These are phyloP conservation scores for Fonsecaea pedrosoi DNA, from an alignment of 2,329 filamentous ascomycete species.

Conservation along the genomic window DNA sequence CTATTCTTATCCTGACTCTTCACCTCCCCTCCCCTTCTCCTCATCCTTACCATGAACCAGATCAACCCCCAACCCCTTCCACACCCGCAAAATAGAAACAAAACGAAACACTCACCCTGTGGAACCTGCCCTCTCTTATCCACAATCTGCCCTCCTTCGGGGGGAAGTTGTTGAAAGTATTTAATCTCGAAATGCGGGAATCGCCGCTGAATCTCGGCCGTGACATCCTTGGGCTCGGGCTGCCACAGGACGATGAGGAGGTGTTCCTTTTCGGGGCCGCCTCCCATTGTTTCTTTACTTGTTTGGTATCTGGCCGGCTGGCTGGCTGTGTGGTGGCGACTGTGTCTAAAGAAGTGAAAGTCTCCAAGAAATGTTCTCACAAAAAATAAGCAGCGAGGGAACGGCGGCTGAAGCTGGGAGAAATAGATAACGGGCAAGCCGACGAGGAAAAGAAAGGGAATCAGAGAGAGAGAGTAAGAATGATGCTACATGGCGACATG, in stretches of 20 bases:
- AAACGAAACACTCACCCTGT: constrained; percentile 33
- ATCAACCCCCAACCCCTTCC: neutral
- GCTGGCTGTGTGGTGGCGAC: constrained; percentile 19
- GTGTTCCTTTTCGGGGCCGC: constrained; percentile 49
- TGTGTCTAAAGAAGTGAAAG: too few species aligned
- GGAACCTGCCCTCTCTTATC: constrained; percentile 18
- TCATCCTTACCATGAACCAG: neutral
- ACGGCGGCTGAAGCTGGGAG: too few species aligned
- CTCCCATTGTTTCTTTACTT: constrained; percentile 50
- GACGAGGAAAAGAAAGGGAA: too few species aligned
- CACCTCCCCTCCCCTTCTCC: neutral
- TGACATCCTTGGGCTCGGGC: constrained; percentile 49
- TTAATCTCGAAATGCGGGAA: constrained; percentile 57
- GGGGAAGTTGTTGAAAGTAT: constrained; percentile 44
- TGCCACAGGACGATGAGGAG: constrained; percentile 55
- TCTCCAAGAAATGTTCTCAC: too few species aligned
- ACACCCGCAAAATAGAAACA: neutral
- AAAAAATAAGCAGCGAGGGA: too few species aligned
- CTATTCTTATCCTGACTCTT: neutral
- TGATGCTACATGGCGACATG: too few species aligned
- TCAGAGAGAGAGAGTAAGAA: too few species aligned
- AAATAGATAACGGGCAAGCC: too few species aligned
- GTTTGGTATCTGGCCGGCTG: constrained; percentile 4
- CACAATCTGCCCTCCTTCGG: neutral
- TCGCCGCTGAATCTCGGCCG: constrained; percentile 49